Conservation (phyloP, 768 basidiomycete genomes). For the Lactarius trivialis region DNA sequence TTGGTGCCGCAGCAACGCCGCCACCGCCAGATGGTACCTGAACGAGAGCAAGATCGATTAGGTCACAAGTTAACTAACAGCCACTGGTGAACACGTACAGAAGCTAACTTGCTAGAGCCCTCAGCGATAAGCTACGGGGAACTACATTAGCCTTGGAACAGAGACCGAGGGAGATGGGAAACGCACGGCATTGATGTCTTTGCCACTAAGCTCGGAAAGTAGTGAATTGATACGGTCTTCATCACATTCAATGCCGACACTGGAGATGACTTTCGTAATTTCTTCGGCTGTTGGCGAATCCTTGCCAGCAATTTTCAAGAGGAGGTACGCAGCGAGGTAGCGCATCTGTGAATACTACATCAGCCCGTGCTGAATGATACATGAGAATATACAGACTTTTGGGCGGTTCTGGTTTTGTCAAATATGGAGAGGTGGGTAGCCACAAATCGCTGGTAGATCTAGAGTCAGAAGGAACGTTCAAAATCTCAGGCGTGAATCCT, state of each 20-base stretch:
- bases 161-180: neutral
- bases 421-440: conserved; percentile 55
- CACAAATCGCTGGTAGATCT: conserved; percentile 72
- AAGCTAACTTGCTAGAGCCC: conserved; percentile 89
- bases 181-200: conserved; percentile 75
- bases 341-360: conserved; percentile 54
- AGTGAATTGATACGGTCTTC: conserved; percentile 73
- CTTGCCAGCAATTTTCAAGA: conserved; percentile 94
- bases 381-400: conserved; percentile 37
- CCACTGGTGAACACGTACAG: conserved; percentile 47
- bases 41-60: conserved; percentile 5
- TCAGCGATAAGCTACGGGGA: conserved; percentile 73
- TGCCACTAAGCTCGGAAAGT: conserved; percentile 85
- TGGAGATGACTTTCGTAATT: conserved; percentile 84
- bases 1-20: conserved; percentile 50
- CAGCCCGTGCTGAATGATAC: neutral
- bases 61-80: neutral
- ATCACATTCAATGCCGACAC: conserved; percentile 87
- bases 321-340: conserved; percentile 92
- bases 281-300: conserved; percentile 77
- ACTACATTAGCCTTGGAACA: neutral
- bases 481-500: conserved; percentile 12
- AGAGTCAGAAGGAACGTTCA: conserved; percentile 7
- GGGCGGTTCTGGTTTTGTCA: conserved; percentile 28
- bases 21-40: conserved; percentile 91